Evolutionary conservation across 176 grass and related monocot species (phyloP).

Genomic region (Hordeum marinum): DNA sequence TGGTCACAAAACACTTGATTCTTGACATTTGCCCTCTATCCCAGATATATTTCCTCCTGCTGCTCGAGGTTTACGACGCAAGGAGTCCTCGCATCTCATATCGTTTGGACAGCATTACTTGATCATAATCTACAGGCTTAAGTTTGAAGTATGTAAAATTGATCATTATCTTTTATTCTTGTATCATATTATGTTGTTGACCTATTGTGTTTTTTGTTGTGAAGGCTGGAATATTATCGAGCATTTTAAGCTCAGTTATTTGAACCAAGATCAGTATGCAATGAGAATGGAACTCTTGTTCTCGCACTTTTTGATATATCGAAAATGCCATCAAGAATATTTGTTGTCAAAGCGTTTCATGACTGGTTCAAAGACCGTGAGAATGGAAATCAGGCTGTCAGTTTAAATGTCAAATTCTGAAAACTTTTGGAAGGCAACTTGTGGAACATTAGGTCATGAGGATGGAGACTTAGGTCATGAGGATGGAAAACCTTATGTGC

Average conservation of each 20-base stretch:
- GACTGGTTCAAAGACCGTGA: neutral
- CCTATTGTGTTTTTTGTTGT: neutral
- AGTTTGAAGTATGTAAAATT: neutral
- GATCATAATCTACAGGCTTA: neutral
- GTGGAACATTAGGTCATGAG: neutral
- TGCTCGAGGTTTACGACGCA: neutral
- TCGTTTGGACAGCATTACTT: neutral
- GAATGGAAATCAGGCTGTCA: neutral
- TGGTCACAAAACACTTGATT: neutral
- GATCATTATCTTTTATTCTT: neutral
- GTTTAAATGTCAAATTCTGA: neutral
- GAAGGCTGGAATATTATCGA: neutral
- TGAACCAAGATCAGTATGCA: neutral
- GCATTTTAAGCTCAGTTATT: neutral
- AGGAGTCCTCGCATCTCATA: neutral
- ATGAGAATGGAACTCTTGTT: neutral
- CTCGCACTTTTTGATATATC: neutral
- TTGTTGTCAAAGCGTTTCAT: neutral
- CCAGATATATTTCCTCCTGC: neutral
- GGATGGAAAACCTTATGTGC: neutral
- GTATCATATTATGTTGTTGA: too few species aligned
- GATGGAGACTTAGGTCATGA: neutral
- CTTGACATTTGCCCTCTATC: neutral
- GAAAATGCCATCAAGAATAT: neutral
- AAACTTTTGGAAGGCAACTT: neutral